Base-by-base conservation (phyloP, 192 early-diverging fungal species). In the Coemansia brasiliensis region DNA sequence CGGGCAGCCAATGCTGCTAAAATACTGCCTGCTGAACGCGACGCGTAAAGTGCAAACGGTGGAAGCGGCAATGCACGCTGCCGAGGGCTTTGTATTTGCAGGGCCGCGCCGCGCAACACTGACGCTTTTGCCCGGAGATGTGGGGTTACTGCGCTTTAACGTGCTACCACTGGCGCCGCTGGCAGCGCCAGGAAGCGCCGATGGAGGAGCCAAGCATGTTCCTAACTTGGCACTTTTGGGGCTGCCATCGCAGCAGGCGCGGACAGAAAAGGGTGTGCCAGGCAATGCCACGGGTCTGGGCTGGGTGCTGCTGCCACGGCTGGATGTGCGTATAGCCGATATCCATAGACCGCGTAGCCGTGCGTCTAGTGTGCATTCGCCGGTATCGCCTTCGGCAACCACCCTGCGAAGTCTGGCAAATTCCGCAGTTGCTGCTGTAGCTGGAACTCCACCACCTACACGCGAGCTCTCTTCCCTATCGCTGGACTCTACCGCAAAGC, bases 51-150 rank as follows among this genome's bases (percentile, higher is more conserved):
- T 59, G 41, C 61, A 57, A 29, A 39, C 54, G 15, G 16, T 79
- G 11, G 69, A 68, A 24, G 40, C 55, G 8, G 39, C 65, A 2
- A 64, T 72, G 75, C 75, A 72, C 24, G 75, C 75, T 1, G 20
- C 61, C 4, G 75, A 79, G 1, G 38, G 37, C 3, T 79, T 79
- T 65, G 75, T 72, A 12, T 79, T 72, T 58, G 52, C 69, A 0
- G 75, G 75, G 2, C 65, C 61, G 22, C 75, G 75, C 12, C 64
- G 65, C 1, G 38, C 58, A 0, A 52, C 59, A 0, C 43, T 79
- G 15, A 59, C 40, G 9, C 21, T 79, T 1, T 18, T 79, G 40
- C 75, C 75, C 1, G 69, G 69, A 10, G 44, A 68, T 10, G 39
- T 43, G 5, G 44, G 32, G 1, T 13, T 61, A 20, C n/a, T 79